phyloP scores from a whole-genome alignment of 164 flowering plant genomes.

The Umbilicus rupestris region DNA sequence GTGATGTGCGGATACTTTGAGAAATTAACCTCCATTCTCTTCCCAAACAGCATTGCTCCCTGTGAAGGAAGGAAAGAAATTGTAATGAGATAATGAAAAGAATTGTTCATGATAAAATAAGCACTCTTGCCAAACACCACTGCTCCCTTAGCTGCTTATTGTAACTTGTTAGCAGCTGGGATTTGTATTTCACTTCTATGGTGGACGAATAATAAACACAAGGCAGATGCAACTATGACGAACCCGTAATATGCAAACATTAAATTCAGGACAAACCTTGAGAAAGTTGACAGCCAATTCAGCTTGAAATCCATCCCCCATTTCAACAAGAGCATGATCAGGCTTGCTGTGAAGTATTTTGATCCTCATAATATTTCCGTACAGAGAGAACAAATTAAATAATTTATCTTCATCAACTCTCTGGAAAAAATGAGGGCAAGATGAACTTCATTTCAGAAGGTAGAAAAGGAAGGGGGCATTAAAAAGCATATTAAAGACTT shows the following conservation, averaged over 20 bases:
- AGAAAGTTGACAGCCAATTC: conserved; percentile 93
- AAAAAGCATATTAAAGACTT: conserved; percentile 17
- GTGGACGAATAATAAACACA: not conserved
- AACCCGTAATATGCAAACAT: not conserved
- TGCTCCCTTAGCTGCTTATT: not conserved
- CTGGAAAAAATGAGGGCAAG: conserved; percentile 25
- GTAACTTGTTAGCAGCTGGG: not conserved
- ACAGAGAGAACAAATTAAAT: conserved; percentile 86
- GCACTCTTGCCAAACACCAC: too few relatives aligned
- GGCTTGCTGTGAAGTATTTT: conserved; percentile 91
- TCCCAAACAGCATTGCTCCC: conserved; percentile 88
- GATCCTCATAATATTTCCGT: conserved; percentile 89
- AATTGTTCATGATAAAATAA: too few relatives aligned
- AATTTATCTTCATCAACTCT: conserved; percentile 91
- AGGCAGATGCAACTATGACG: not conserved
- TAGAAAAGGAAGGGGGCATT: not conserved
- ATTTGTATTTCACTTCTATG: not conserved
- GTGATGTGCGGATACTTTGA: conserved; percentile 84
- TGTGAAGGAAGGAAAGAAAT: conserved; percentile 11
- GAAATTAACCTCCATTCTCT: conserved; percentile 89
- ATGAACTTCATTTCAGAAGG: not conserved
- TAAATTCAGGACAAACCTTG: conserved; percentile 44
- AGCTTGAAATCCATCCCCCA: conserved; percentile 99
- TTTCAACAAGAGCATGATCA: conserved; percentile 95
- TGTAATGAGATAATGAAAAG: too few relatives aligned